Evolutionary conservation across 192 early-diverging fungal genomes (phyloP), one percentile per base, ranked within the genome.

Genomic region (Gryganskiella cystojenkinii): DNA sequence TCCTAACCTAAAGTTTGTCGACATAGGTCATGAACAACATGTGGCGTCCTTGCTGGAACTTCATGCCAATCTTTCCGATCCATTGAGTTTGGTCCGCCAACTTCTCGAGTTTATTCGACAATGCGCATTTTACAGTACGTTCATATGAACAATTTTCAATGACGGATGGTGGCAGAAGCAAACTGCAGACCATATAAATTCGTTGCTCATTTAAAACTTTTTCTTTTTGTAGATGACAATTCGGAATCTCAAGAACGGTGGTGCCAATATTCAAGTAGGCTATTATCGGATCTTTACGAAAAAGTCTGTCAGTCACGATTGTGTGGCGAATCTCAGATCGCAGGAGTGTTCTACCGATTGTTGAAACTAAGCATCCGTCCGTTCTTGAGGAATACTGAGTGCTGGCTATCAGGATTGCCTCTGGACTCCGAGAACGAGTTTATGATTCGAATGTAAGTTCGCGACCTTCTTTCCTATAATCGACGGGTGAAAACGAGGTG

Each of bases 1-100:
- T 7, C 6, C 55, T 56, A 22, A 40, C 46, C 4, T n/a, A 25
- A 10, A n/a, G 2, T 34, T 30, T 49, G 4, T 33, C 10, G 11
- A 13, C 44, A 14, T 55, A 65, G 63, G 50, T 2, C 24, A 22
- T 3, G 13, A 51, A 24, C 37, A 46, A 1, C 61, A 34, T 31
- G 47, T 64, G 35, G 65, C 66, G 19, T 78, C 74, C 0, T 43
- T 78, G 14, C 62, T 78, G 13, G 66, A 69, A 31, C 42, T 78
- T 20, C 46, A 64, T 8, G 33, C 61, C 15, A 47, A 22, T 3
- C 28, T 78, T 6, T 35, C 40, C 2, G 52, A 24, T 0, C 49
- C 15, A 4, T 15, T 78, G 27, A 40, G 42, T 4, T 27, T 47
- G 5, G 56, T 52, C 9, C 33, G 28, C 8, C 46, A 35, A 0